Evolutionary conservation across 75 land plant species (phyloP).

Genomic region (Pinus tabuliformis): DNA sequence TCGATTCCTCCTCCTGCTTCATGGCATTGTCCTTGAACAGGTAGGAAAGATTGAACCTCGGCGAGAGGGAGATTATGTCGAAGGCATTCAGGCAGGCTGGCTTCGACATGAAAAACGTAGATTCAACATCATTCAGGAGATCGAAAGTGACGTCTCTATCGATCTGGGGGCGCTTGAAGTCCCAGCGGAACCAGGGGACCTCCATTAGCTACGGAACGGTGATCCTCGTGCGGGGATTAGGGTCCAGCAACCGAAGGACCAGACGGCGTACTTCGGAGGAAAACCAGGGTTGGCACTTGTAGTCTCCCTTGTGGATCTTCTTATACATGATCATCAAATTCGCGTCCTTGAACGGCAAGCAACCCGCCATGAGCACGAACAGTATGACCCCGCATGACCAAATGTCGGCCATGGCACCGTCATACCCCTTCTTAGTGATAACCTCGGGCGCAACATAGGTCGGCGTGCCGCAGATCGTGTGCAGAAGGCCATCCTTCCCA

Average conservation of each 20-base stretch:
- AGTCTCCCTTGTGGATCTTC: slow-evolving; percentile 24
- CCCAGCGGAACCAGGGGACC: not conserved
- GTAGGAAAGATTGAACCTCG: too few species aligned
- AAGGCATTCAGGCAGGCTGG: slow-evolving; percentile 11
- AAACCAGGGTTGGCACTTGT: slow-evolving; percentile 38
- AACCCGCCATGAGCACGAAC: slow-evolving; percentile 25
- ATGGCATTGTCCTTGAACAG: too few species aligned
- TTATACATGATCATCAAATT: not conserved
- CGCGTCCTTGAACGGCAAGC: slow-evolving; percentile 2
- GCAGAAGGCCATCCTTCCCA: too few species aligned
- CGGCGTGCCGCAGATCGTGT: too few species aligned
- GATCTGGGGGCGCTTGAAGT: not conserved
- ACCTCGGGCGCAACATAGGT: slow-evolving; percentile 64
- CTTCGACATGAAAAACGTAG: not conserved
- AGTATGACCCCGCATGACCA: slow-evolving; percentile 27
- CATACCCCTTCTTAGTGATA: slow-evolving; percentile 16
- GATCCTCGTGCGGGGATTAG: too few species aligned
- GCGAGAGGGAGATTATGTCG: too few species aligned
- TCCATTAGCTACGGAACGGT: too few species aligned
- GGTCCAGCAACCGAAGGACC: too few species aligned
- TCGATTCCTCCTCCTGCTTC: too few species aligned
- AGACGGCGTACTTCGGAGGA: slow-evolving; percentile 25
- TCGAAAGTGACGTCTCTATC: not conserved
- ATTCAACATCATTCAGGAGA: not conserved
- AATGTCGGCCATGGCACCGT: slow-evolving; percentile 42